Base-by-base conservation (phyloP, 371 early-diverging fungal species). In the Lichtheimia hyalospora region DNA sequence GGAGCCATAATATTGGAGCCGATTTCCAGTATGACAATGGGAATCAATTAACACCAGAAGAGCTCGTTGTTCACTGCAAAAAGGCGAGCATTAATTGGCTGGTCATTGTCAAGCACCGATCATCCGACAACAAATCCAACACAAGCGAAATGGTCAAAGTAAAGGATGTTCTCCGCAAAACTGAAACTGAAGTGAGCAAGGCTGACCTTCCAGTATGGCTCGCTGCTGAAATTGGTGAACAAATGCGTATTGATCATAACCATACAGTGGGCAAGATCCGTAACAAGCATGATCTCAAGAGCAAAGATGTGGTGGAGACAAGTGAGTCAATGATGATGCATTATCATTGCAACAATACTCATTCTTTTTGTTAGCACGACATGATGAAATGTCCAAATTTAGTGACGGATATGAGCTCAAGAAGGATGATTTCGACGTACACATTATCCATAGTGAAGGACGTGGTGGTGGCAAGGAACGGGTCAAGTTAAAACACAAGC, bases 21-120 rank as follows among this genome's bases (percentile, higher is more conserved):
- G 92, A 93, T 44, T 89, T 90, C 50, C 81, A 89, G 60, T 87
- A 88, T 18, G 86, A 90, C 49, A 90, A 92, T 54, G 84, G 81
- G 6, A 77, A 77, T 5, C 77, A 83, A 49, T 63, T 87, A 63
- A 87, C 85, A 8, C 85, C 88, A 12, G 91, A 91, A 61, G 75
- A 81, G 5, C 64, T 92, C 20, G 75, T 79, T 7, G 74, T 76
- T 6, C 69, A 77, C 5, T 91, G 92, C 69, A 80, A 81, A 50
- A 82, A 86, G 27, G 83, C 86, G 41, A 85, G 90, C 41, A 90
- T 92, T 58, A 89, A 87, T 64, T 91, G 91, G 91, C 82, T 92
- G 25, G 87, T 92, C 5, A 87, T 89, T 49, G 76, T 93, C 15
- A 91, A 91, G 61, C 84, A 84, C 56, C 73, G 74, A 56, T 78